These are phyloP conservation scores for Penicillium oxalicum DNA, from an alignment of 2,329 filamentous ascomycete genomes.

Conservation along the genomic window DNA sequence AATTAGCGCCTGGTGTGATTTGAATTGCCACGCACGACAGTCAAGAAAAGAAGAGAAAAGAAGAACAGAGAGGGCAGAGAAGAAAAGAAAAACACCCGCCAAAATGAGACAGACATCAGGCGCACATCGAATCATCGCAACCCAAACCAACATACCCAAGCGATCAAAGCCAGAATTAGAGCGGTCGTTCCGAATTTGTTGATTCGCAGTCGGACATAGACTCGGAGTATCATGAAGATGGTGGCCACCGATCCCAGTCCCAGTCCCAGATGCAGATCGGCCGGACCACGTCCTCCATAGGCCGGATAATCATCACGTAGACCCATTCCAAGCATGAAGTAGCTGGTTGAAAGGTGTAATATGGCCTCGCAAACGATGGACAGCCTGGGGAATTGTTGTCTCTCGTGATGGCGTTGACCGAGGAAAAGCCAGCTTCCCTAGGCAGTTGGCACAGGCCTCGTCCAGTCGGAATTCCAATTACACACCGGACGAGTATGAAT, in stretches of 20 bases:
- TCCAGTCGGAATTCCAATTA: too few species aligned
- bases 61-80: too few species aligned
- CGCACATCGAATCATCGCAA: not conserved
- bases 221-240: conserved; percentile 15
- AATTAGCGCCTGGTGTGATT: too few species aligned
- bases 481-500: too few species aligned
- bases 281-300: conserved; percentile 18
- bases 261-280: conserved; percentile 14
- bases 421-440: too few species aligned
- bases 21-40: too few species aligned
- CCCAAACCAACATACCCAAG: conserved; percentile 10
- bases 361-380: too few species aligned
- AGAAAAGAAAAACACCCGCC: too few species aligned
- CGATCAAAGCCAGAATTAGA: conserved; percentile 14
- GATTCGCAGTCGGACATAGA: conserved; percentile 17
- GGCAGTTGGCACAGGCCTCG: too few species aligned
- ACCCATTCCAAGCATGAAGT: conserved; percentile 4
- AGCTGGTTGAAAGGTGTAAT: not conserved
- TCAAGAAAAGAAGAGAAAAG: too few species aligned
- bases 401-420: not conserved
- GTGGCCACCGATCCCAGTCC: conserved; percentile 14
- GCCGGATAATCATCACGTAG: conserved; percentile 10
- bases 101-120: not conserved
- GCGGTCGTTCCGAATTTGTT: conserved; percentile 20
- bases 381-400: not conserved